Base-by-base conservation (phyloP, 306 rosid species). In the Geum urbanum region DNA sequence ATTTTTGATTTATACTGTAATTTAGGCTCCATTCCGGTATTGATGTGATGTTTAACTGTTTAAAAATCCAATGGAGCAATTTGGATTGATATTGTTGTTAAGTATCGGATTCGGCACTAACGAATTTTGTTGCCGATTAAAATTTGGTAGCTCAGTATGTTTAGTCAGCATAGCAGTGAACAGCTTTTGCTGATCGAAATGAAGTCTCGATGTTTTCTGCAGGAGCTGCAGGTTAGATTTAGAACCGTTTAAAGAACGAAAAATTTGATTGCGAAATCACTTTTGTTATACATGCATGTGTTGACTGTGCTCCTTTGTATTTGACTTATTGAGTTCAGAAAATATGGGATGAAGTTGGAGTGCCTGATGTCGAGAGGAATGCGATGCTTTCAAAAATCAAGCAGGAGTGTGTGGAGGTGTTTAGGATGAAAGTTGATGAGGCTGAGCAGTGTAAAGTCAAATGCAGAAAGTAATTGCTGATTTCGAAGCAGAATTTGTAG, bases 261-360 rank as follows among this genome's bases (percentile, higher is more conserved):
- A 0, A n/a, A 14, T 13, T 47, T 35, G 47, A 10, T 16, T 4
- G 11, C 12, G 7, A 14, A 32, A 11, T 39, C 22, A 32, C 20
- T 2, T 32, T 32, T 16, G 18, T 19, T 35, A 18, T 18, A 2
- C n/a, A 0, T 24, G 5, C 10, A 13, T 52, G 43, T 12, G 27
- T 49, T 19, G 37, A 32, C 7, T 69, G 5, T 20, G 15, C 27
- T 11, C 11, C 6, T 32, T 35, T 35, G 0, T 4, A 54, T 74
- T 72, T 51, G 72, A 46, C n/a, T 54, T 65, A 68, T 64, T 74
- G 78, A 72, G 75, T 75, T 61, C 72, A 77, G 96, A 80, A 76
- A 61, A 83, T 85, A 73, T 91, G 97, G 97, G 89, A 91, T 58
- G 96, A 91, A 79, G 80, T 86, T 63, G 97, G 97, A 72, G 91